Evolutionary conservation across 345 rosid species (phyloP).

Genomic region (Trapa bicornis): DNA sequence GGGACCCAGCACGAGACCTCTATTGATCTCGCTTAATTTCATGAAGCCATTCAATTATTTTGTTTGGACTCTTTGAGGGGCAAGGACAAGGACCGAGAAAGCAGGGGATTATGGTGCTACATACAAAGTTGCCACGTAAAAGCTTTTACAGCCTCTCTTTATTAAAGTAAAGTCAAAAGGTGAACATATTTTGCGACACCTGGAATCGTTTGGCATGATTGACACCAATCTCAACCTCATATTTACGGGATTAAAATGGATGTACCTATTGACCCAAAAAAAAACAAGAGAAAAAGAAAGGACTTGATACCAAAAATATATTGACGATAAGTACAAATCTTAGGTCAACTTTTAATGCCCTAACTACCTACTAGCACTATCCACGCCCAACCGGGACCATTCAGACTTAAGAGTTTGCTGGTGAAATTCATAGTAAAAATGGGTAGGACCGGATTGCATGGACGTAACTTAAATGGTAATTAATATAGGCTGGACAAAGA

Average conservation of each 20-base stretch:
- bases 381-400: conserved; percentile 1
- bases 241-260: not conserved
- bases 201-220: no score
- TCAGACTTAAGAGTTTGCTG: not conserved
- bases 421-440: not conserved
- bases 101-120: not conserved
- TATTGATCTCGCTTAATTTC: not conserved
- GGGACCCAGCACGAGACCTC: not conserved
- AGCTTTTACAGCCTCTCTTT: not conserved
- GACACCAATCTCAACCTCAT: not conserved
- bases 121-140: not conserved
- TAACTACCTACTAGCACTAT: conserved; percentile 2
- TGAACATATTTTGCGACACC: not conserved
- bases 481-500: no score
- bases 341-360: not conserved
- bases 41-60: not conserved
- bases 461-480: no score
- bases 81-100: not conserved
- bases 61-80: not conserved
- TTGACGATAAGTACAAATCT: not conserved
- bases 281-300: not conserved
- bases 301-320: not conserved
- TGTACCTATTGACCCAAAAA: no score
- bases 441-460: not conserved
- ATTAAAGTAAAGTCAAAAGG: not conserved